These are phyloP conservation scores for Cyclotella atomus DNA, from an alignment of 108 stramenopile genomes.

Conservation along the genomic window DNA sequence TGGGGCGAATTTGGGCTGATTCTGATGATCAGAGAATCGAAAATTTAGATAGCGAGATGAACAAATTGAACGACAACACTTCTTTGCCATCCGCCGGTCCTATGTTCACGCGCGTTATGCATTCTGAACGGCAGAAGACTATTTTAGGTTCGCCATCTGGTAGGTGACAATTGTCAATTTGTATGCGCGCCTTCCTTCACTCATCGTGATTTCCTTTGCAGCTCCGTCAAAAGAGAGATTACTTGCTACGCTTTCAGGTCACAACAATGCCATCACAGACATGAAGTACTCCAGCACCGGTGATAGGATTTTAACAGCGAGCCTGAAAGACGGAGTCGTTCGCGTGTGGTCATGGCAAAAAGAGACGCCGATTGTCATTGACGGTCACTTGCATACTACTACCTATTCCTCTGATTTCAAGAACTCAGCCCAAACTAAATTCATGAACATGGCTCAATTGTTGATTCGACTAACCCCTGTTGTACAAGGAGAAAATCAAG, in stretches of 20 bases:
- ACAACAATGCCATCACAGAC: slow-evolving; percentile 84
- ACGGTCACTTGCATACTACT: slow-evolving; percentile 35
- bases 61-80: slow-evolving; percentile 2
- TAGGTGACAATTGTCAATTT: too few species aligned
- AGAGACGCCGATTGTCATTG: slow-evolving; percentile 31
- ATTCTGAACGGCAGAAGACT: neutral
- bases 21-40: slow-evolving; percentile 63
- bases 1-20: slow-evolving; percentile 85
- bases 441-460: slow-evolving; percentile 31
- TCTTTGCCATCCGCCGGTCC: neutral
- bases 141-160: neutral
- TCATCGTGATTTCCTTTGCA: slow-evolving; percentile 12
- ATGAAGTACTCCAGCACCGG: slow-evolving; percentile 77
- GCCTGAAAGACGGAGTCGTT: slow-evolving; percentile 85
- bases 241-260: slow-evolving; percentile 69
- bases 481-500: neutral
- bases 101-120: slow-evolving; percentile 3
- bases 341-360: slow-evolving; percentile 74
- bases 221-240: slow-evolving; percentile 54
- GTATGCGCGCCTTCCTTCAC: too few species aligned
- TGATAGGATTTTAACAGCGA: slow-evolving; percentile 82
- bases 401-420: slow-evolving; percentile 30
- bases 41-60: slow-evolving; percentile 41
- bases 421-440: slow-evolving; percentile 18
- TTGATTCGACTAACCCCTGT: slow-evolving; percentile 37